These are phyloP conservation scores for Byssochlamys sp. DNA, from an alignment of 2,329 filamentous ascomycete species.

Conservation along the genomic window DNA sequence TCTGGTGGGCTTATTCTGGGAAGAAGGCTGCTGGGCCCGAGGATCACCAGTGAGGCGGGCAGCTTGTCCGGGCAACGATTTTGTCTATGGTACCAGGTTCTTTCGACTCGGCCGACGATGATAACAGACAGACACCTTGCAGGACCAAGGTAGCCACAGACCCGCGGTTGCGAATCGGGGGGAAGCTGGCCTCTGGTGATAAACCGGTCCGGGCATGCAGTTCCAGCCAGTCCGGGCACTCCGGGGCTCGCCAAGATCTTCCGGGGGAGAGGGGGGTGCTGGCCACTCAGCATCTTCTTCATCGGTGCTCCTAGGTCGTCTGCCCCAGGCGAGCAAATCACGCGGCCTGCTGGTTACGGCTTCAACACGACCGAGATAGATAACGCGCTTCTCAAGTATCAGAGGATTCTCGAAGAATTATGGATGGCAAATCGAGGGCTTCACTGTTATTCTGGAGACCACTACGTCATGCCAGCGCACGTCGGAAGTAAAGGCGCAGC, in stretches of 20 bases:
- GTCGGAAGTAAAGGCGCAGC: no score
- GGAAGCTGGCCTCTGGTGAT: not conserved
- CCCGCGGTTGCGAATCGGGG: not conserved
- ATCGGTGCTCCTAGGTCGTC: not conserved
- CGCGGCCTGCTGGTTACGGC: no score
- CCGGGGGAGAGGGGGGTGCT: not conserved
- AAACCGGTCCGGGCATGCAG: not conserved
- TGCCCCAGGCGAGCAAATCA: slow-evolving; percentile 6
- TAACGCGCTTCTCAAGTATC: no score
- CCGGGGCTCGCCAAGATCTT: not conserved
- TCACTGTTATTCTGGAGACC: no score
- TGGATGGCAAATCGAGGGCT: no score
- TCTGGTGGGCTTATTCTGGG: not conserved
- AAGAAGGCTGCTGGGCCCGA: not conserved
- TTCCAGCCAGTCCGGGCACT: slow-evolving; percentile 7
- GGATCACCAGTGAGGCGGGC: not conserved
- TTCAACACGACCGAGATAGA: no score
- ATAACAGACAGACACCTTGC: not conserved
- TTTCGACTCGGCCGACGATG: not conserved
- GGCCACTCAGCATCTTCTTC: not conserved
- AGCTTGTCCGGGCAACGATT: not conserved
- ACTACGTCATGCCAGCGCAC: no score
- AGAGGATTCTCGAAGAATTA: no score
- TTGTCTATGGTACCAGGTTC: not conserved
- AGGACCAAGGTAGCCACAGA: not conserved